A percentile compares a stretch with the other conserved stretches of the same genome.
phyloP scores from a whole-genome alignment of 805 yeast species.

The Yarrowia osloensis region DNA sequence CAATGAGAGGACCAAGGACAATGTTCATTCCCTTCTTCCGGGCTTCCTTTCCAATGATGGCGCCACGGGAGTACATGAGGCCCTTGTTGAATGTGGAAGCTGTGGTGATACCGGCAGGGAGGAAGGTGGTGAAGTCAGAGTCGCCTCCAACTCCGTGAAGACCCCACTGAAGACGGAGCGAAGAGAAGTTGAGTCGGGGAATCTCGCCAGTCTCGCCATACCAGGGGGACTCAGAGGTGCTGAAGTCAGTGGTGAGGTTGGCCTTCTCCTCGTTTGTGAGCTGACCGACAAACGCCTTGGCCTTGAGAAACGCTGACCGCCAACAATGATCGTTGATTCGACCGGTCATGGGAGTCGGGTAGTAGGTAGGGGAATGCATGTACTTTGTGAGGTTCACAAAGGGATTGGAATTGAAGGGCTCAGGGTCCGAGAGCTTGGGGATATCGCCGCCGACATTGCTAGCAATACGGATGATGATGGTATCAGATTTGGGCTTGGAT shows the following conservation, averaged over 20 bases:
- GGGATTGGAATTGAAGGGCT: constrained; percentile 25
- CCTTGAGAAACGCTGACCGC: constrained; percentile 59
- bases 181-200: constrained; percentile 56
- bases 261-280: constrained; percentile 62
- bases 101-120: constrained; percentile 60
- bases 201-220: constrained; percentile 62
- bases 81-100: constrained; percentile 60
- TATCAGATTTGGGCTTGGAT: constrained; percentile 10
- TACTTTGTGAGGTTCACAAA: constrained; percentile 16
- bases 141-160: constrained; percentile 65
- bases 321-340: constrained; percentile 47
- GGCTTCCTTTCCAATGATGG: constrained; percentile 59
- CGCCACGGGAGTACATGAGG: constrained; percentile 55
- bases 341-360: constrained; percentile 35
- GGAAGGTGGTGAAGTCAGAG: constrained; percentile 50
- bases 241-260: constrained; percentile 63
- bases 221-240: constrained; percentile 36
- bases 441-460: constrained; percentile 9
- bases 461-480: constrained; percentile 24
- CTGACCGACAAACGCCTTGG: constrained; percentile 55
- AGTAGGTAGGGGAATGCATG: constrained; percentile 28
- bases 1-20: constrained; percentile 58
- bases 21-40: constrained; percentile 57
- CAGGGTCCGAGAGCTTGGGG: constrained; percentile 26
- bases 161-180: constrained; percentile 63